Percentiles rank a stretch among this genome's conserved stretches.
Evolutionary conservation across 768 basidiomycete genomes (phyloP).

Genomic region (Tulasnella sp.): DNA sequence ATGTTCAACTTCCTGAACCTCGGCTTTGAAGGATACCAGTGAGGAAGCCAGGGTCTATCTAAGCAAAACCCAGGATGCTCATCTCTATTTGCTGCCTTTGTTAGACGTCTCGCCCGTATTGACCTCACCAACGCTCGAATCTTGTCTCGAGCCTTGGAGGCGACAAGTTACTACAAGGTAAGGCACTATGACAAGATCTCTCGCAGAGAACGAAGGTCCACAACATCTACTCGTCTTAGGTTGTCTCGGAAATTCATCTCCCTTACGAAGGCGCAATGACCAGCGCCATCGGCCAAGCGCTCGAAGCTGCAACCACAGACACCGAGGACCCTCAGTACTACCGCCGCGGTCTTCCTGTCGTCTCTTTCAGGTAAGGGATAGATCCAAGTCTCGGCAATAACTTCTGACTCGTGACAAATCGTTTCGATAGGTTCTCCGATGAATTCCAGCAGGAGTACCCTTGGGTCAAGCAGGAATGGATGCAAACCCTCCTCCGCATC

Average conservation of each 20-base stretch:
- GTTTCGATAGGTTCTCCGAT: constrained; percentile 33
- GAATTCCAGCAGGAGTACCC: constrained; percentile 41
- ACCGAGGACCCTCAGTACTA: constrained; percentile 32
- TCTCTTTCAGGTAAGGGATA: constrained; percentile 32
- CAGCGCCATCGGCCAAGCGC: constrained; percentile 10
- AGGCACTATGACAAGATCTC: neutral
- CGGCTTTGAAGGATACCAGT: constrained; percentile 34
- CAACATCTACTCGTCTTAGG: neutral
- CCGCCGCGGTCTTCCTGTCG: constrained; percentile 40
- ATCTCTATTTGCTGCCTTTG: constrained; percentile 24
- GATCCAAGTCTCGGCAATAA: neutral
- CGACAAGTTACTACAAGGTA: constrained; percentile 39
- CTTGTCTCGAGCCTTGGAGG: constrained; percentile 52
- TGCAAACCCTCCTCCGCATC: constrained; percentile 31
- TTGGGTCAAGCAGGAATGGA: constrained; percentile 45
- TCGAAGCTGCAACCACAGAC: constrained; percentile 38
- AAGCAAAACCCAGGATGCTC: constrained; percentile 19
- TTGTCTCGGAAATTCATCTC: constrained; percentile 41
- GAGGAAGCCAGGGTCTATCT: constrained; percentile 15
- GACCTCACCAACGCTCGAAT: constrained; percentile 52
- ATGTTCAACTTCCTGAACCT: constrained; percentile 49
- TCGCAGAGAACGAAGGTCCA: neutral
- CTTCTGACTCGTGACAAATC: neutral
- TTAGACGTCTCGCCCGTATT: constrained; percentile 31
- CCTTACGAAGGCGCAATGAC: constrained; percentile 17